Conservation (phyloP, 2,329 filamentous ascomycete species). For the Pseudopithomyces maydicus region DNA sequence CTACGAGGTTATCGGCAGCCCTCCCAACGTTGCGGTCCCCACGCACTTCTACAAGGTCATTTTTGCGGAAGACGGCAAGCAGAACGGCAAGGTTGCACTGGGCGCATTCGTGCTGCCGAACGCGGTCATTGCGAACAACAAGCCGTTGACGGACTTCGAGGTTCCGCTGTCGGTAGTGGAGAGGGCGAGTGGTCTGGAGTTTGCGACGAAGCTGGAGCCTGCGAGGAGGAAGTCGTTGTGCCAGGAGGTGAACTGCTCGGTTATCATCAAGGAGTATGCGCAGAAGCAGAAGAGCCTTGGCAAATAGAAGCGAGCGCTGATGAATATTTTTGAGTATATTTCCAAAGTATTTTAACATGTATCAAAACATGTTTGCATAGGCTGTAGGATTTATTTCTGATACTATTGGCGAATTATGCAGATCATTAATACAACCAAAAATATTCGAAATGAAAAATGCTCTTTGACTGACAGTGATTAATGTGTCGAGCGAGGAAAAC, state of each 20-base stretch:
- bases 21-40: constrained; percentile 92
- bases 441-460: too few relatives aligned
- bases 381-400: neutral
- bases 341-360: constrained; percentile 10
- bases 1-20: constrained; percentile 94
- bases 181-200: constrained; percentile 88
- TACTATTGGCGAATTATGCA: neutral
- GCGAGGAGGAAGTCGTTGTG: constrained; percentile 80
- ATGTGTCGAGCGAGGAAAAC: too few relatives aligned
- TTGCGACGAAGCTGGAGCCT: constrained; percentile 77
- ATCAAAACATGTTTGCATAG: constrained; percentile 14
- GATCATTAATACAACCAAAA: too few relatives aligned
- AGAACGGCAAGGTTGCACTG: constrained; percentile 72
- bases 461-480: too few relatives aligned
- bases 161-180: constrained; percentile 93
- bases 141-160: constrained; percentile 89
- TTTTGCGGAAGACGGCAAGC: constrained; percentile 81
- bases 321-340: neutral
- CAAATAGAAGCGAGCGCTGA: constrained; percentile 31
- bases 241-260: constrained; percentile 80
- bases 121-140: constrained; percentile 82
- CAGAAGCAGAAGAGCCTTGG: constrained; percentile 58
- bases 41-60: constrained; percentile 99
- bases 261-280: constrained; percentile 81
- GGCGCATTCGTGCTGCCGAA: constrained; percentile 97